Conservation (phyloP, 768 basidiomycete genomes). For the Amanita jacksonii region DNA sequence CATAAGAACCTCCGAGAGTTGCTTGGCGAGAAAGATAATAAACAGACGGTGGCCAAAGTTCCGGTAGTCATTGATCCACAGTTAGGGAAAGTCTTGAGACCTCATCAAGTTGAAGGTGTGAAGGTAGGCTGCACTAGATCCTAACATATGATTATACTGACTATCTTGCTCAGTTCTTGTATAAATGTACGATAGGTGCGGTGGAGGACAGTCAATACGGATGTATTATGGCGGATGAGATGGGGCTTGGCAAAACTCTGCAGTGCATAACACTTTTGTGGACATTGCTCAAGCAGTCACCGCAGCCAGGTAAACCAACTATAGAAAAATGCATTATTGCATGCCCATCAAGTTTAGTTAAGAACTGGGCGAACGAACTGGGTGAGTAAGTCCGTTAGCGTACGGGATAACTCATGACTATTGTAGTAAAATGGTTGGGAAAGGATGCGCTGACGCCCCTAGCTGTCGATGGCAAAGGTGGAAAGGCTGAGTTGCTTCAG, state of each 20-base stretch:
- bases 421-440: slow-evolving; percentile 90
- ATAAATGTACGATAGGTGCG: slow-evolving; percentile 91
- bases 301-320: slow-evolving; percentile 71
- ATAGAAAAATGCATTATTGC: slow-evolving; percentile 98
- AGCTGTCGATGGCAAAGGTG: slow-evolving; percentile 88
- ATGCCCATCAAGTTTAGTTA: slow-evolving; percentile 93
- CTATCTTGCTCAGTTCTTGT: slow-evolving; percentile 66
- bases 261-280: slow-evolving; percentile 95
- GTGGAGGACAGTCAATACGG: slow-evolving; percentile 84
- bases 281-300: slow-evolving; percentile 94
- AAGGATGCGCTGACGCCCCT: slow-evolving; percentile 73
- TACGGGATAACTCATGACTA: neutral
- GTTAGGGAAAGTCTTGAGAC: slow-evolving; percentile 79
- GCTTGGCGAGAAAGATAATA: slow-evolving; percentile 66
- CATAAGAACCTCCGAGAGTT: slow-evolving; percentile 84
- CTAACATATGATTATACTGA: slow-evolving; percentile 2
- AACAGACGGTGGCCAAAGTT: slow-evolving; percentile 63
- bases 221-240: slow-evolving; percentile 99
- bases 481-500: slow-evolving; percentile 69
- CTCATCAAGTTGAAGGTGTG: slow-evolving; percentile 97
- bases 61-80: slow-evolving; percentile 95
- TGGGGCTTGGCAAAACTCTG: slow-evolving; percentile 95
- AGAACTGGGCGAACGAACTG: slow-evolving; percentile 98
- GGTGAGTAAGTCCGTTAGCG: slow-evolving; percentile 31
- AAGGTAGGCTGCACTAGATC: slow-evolving; percentile 47